Percentiles rank a stretch among this genome's conserved stretches.
Evolutionary conservation across 805 yeast genomes (phyloP).

Genomic region (Wickerhamiella siamensis): DNA sequence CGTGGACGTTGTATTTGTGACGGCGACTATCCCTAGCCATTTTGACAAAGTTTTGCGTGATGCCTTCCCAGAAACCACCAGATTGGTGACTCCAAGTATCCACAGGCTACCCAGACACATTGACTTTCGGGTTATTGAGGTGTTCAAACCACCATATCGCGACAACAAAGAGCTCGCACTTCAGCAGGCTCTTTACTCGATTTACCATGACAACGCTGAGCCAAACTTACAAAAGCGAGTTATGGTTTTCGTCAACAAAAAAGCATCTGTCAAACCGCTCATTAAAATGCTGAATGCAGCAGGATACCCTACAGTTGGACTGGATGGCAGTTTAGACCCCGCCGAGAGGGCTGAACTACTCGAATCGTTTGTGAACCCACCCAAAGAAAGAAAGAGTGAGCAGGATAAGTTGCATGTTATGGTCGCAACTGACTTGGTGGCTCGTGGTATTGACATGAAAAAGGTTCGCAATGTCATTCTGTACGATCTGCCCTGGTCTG

Average conservation of each 20-base stretch:
- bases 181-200: constrained; percentile 79
- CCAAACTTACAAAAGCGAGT: constrained; percentile 61
- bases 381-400: constrained; percentile 23
- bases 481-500: constrained; percentile 71
- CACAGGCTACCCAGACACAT: constrained; percentile 74
- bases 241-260: constrained; percentile 71
- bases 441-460: constrained; percentile 79
- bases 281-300: constrained; percentile 39
- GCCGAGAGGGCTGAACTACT: constrained; percentile 47
- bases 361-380: constrained; percentile 48
- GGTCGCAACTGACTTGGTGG: constrained; percentile 76
- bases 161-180: constrained; percentile 74
- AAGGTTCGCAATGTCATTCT: constrained; percentile 69
- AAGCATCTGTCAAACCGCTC: constrained; percentile 44
- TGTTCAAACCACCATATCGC: constrained; percentile 61
- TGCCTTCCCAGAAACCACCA: constrained; percentile 48
- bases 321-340: constrained; percentile 51
- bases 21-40: constrained; percentile 79
- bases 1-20: constrained; percentile 56
- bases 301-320: constrained; percentile 46
- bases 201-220: constrained; percentile 73
- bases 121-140: constrained; percentile 61
- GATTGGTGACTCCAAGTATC: constrained; percentile 64
- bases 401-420: constrained; percentile 33
- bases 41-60: constrained; percentile 48